Evolutionary conservation across 164 flowering plant species (phyloP), one percentile per base, ranked within the genome.

Genomic region (Vitis amurensis): DNA sequence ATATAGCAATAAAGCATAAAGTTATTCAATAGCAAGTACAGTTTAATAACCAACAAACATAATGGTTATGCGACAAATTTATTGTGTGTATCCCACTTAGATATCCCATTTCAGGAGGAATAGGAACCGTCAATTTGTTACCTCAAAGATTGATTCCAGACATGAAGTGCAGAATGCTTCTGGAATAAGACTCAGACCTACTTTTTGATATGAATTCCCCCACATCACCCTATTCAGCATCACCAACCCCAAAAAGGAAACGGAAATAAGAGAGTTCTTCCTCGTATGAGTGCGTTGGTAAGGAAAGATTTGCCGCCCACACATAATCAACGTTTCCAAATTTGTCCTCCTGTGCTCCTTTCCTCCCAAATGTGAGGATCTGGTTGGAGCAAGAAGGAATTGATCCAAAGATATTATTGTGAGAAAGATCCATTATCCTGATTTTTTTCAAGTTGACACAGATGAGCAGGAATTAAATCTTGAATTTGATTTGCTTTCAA

Each of bases 391-490:
- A 73, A 1, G 63, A n/a, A 2, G 76, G 71, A 3, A 68, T 62
- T 23, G 57, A 4, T 8, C 76, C 76, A n/a, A 68, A 73, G 14
- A 73, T 68, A 49, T 63, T 37, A 55, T 67, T 73, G 9, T 31
- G 19, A 15, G 76, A 73, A 61, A 73, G 76, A 62, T 61, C 67
- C 55, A 73, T 37, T n/a, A 73, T 11, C 30, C 67, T 67, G 9
- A 73, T 0, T 5, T 55, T 17, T 47, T 11, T 53, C 5, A 17
- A 73, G 11, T 2, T 67, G 67, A 17, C 76, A 73, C 14, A 73
- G 23, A 3, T 55, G 30, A 61, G 17, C 13, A 5, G 76, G 59
- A 57, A 73, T 73, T 11, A n/a, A 13, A n/a, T 72, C 76, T 15
- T 57, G 51, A 12, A 73, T 30, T 14, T 61, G 52, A 62, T 67